Evolutionary conservation across 2,329 filamentous ascomycete genomes (phyloP).

Genomic region (Microdochium paspali): DNA sequence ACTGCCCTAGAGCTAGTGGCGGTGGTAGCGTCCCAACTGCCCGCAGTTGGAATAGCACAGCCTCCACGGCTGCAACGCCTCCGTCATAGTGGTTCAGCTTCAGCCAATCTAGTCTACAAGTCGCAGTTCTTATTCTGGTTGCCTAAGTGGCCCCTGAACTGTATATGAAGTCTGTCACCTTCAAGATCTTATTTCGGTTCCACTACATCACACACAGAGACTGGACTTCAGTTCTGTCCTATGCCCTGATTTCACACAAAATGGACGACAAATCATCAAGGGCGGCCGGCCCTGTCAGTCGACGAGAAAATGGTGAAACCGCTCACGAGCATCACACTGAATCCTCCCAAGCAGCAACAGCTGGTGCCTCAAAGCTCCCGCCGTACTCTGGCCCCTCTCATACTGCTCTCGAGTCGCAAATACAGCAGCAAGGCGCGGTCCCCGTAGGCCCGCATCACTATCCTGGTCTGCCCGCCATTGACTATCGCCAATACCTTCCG

Average conservation of each 20-base stretch:
- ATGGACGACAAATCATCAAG: neutral
- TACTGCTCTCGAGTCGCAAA: neutral
- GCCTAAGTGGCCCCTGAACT: no score
- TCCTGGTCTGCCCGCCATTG: slow-evolving; percentile 35
- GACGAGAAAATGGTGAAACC: neutral
- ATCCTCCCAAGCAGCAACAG: neutral
- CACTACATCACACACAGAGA: no score
- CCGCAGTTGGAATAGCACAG: no score
- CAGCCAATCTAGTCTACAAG: no score
- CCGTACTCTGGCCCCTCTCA: neutral
- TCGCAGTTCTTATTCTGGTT: no score
- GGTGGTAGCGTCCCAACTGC: no score
- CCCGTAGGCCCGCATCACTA: slow-evolving; percentile 21
- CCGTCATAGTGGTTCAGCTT: no score
- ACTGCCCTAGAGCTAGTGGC: no score
- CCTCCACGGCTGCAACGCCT: no score
- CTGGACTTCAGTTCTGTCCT: no score
- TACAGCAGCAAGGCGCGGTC: neutral
- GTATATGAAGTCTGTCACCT: no score
- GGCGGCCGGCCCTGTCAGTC: neutral
- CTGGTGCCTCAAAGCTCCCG: neutral
- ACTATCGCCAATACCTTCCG: slow-evolving; percentile 43
- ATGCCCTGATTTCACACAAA: neutral
- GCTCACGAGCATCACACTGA: neutral
- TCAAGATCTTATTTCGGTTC: no score